Base-by-base conservation (phyloP, 768 basidiomycete species). In the Boletus subcaerulescens region DNA sequence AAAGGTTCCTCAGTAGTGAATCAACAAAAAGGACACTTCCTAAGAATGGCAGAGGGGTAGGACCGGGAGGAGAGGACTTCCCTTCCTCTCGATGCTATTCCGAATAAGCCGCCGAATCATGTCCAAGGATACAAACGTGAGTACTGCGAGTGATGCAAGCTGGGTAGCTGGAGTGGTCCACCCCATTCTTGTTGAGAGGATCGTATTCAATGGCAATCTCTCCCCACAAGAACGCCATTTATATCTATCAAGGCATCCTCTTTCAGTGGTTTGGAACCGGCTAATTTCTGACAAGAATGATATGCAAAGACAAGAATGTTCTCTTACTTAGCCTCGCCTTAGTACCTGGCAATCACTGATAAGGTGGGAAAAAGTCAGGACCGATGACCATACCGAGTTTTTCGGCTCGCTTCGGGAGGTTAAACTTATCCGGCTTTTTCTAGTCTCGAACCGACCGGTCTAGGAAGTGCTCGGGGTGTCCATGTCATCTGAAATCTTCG, bases 21-120 rank as follows among this genome's bases (percentile, higher is more conserved):
- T 59, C 33, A 6, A 66, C 17, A 8, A 60, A 60, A n/a, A 67
- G 49, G 1, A 12, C 49, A 31, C 53, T 66, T 32, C 63, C 65
- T 18, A 66, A 6, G 15, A 67, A 26, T 17, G 63, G 65, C 8
- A 67, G 36, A 9, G 55, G 46, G 14, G 48, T 59, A 11, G 62
- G 64, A 40, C 65, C 64, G 43, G 65, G 59, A 22, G 65, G 2
- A 62, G 40, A 52, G 60, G 43, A 41, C 48, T 48, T 3, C 55
- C 63, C 22, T 55, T 50, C 17, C 60, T 47, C 36, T 65, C 40
- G 42, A 54, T 42, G 39, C 43, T 55, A 26, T 26, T 35, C 18
- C 7, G 57, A 26, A 64, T 17, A 7, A 55, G 3, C 4, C 53
- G 52, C 15, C 43, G 45, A 41, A 59, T 43, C 0, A 48, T 15